phyloP scores from a whole-genome alignment of 345 rosid genomes.

The Brassica incana region DNA sequence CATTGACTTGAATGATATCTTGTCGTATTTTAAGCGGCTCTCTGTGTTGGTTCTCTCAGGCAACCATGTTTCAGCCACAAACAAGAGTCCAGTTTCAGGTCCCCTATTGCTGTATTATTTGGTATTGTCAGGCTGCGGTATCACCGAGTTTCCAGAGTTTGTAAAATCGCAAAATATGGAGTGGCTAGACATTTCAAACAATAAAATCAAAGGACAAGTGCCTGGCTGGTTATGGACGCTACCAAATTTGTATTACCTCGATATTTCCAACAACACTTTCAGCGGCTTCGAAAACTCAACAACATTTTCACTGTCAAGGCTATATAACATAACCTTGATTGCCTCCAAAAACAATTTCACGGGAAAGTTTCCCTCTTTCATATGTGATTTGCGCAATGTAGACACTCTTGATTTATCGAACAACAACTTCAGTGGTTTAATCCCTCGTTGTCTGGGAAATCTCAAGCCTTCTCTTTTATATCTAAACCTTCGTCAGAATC shows the following conservation, averaged over 20 bases:
- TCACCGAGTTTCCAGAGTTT: too few species aligned
- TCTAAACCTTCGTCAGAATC: background rate
- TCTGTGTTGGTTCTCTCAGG: rapidly evolving
- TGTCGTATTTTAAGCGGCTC: too few species aligned
- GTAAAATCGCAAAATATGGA: too few species aligned
- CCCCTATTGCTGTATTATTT: too few species aligned
- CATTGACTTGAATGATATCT: too few species aligned
- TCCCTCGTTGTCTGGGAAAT: background rate
- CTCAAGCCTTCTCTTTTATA: background rate
- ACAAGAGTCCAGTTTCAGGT: too few species aligned
- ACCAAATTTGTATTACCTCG: background rate
- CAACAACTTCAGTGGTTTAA: background rate
- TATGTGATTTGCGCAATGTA: too few species aligned
- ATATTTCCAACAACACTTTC: background rate
- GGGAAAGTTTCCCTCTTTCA: background rate
- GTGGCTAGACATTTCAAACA: background rate
- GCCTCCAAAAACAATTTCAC: background rate
- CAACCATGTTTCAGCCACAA: too few species aligned
- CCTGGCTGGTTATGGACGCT: background rate
- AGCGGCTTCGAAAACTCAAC: background rate
- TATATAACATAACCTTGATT: background rate
- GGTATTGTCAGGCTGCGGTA: too few species aligned
- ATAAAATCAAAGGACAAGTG: background rate
- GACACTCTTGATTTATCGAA: background rate
- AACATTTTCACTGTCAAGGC: background rate